Conservation (phyloP, 257 asterid species). For the Misopates orontium region DNA sequence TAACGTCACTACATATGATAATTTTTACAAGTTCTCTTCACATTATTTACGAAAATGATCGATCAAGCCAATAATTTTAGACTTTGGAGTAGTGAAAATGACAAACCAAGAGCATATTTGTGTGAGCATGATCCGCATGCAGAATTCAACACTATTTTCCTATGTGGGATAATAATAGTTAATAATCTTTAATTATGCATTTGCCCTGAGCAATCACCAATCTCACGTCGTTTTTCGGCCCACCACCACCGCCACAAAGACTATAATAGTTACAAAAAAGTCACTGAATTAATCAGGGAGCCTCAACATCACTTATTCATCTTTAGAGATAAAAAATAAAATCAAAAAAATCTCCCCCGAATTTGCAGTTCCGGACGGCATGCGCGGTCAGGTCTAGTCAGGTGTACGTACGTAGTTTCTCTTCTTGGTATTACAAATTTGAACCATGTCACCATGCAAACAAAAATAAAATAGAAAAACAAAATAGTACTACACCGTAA, state of each 20-base stretch:
- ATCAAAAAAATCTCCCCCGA: not conserved
- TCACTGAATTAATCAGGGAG: conserved; percentile 27
- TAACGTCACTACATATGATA: too few relatives aligned
- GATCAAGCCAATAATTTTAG: not conserved
- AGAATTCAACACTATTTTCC: conserved; percentile 1
- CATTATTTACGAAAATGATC: not conserved
- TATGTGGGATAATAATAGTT: not conserved
- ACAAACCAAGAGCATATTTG: conserved; percentile 30
- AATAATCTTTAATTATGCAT: not conserved
- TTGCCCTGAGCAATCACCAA: conserved; percentile 34
- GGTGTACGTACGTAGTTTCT: not conserved
- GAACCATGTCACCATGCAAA: conserved; percentile 22
- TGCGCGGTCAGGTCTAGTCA: conserved; percentile 64
- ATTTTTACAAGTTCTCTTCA: too few relatives aligned
- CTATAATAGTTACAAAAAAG: conserved; percentile 37
- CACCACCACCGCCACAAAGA: conserved; percentile 25
- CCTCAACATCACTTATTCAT: conserved; percentile 13
- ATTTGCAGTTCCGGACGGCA: conserved; percentile 75
- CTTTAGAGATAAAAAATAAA: conserved; percentile 18
- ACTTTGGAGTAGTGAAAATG: conserved; percentile 28
- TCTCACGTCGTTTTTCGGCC: conserved; percentile 50
- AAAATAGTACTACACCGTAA: not conserved
- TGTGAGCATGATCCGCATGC: conserved; percentile 30
- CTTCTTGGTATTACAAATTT: conserved; percentile 3
- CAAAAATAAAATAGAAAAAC: not conserved